Evolutionary conservation across 768 basidiomycete species (phyloP), one percentile per base, ranked within the genome.

Genomic region (Psilocybe cubensis): DNA sequence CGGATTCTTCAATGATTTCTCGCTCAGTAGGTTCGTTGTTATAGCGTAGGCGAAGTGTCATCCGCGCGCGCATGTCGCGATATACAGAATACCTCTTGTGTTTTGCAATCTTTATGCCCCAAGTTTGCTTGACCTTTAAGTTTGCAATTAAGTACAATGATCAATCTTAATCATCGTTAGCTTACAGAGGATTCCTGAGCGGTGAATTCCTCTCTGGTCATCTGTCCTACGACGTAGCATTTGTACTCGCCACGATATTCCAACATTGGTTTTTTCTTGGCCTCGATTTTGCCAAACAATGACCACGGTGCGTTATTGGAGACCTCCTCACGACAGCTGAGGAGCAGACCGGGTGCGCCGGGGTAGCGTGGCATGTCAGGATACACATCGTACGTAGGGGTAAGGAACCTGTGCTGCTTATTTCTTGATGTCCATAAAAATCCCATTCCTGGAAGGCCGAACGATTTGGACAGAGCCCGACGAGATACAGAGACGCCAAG

Each of bases 241-340:
- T 28, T 54, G 31, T 64, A 65, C 35, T 65, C 63, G 4, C 63
- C 60, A 18, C 58, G 58, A 29, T 65, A 65, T 28, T 57, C 42
- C 44, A 53, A 31, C 18, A 56, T 40, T 4, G 52, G 48, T 20
- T 51, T 56, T 24, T 59, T 60, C 21, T 29, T 24, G 5, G 40
- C 49, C 20, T 40, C 18, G 25, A 14, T 45, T 40, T 33, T 38
- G 17, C 47, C 46, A 25, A 62, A 60, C 2, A 59, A 52, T 5
- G 58, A 62, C 60, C 63, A 65, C 1, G 58, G 56, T 6, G 52
- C 56, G 31, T 56, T 56, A 7, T 46, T 27, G 29, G 49, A 59
- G 29, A 65, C 33, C 29, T 62, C 63, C 8, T 59, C 56, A 21
- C 58, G 52, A 35, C 58, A 62, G 21, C 53, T 60, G 4, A 65